phyloP scores from a whole-genome alignment of 2,329 filamentous ascomycete species.

The Sporothrix inflata region DNA sequence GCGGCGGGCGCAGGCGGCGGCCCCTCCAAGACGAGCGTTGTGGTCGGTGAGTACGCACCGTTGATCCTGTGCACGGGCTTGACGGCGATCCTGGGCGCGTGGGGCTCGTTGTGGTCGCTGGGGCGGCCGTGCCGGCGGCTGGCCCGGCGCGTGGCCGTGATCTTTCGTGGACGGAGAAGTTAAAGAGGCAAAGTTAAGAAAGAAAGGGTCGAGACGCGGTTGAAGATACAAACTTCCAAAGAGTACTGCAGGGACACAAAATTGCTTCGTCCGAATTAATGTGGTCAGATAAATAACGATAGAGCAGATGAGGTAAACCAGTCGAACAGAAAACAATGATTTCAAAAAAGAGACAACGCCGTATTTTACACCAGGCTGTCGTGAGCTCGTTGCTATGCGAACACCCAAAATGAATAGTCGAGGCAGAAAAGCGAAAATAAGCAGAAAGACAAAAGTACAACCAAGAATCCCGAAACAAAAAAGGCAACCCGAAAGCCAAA shows the following conservation, averaged over 20 bases:
- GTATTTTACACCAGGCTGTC: slow-evolving; percentile 7
- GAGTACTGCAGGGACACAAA: neutral
- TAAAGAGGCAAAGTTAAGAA: neutral
- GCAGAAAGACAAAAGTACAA: neutral
- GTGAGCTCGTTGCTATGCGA: slow-evolving; percentile 25
- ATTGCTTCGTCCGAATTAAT: neutral
- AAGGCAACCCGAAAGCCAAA: neutral
- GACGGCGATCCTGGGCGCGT: slow-evolving; percentile 53
- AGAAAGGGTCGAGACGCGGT: neutral
- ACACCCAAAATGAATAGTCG: slow-evolving; percentile 7
- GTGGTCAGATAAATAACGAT: neutral
- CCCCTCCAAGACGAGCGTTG: neutral
- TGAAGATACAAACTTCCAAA: neutral
- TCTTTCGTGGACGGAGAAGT: neutral
- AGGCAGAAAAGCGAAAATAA: neutral
- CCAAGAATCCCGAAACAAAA: neutral
- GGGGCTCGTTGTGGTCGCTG: slow-evolving; percentile 52
- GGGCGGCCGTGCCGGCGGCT: slow-evolving; percentile 35
- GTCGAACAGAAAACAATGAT: neutral
- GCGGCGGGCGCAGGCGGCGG: neutral
- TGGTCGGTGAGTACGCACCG: slow-evolving; percentile 51
- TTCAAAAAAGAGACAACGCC: slow-evolving; percentile 14
- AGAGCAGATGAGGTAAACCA: neutral
- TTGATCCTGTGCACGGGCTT: slow-evolving; percentile 58
- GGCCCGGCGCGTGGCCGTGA: neutral